Conservation (phyloP, 1,139 yeast species). For the Kazachstania sp. region DNA sequence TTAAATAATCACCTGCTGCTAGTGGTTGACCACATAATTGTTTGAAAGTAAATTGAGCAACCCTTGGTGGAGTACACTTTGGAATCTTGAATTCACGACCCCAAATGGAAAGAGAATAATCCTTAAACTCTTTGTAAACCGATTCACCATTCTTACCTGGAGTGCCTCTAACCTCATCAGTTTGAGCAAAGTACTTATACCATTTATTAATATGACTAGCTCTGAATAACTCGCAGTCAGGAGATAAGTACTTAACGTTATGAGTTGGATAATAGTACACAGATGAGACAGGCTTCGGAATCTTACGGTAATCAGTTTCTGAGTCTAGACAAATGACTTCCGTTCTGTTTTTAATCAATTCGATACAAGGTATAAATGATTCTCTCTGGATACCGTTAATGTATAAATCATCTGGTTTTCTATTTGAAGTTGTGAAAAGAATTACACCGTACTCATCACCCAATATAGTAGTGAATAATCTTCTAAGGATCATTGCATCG, state of each 20-base stretch:
- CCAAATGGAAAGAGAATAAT: constrained; percentile 50
- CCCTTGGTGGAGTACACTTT: constrained; percentile 61
- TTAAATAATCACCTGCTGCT: constrained; percentile 93
- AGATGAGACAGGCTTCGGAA: constrained; percentile 73
- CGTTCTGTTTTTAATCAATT: constrained; percentile 62
- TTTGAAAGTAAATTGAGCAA: constrained; percentile 81
- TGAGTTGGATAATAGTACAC: constrained; percentile 74
- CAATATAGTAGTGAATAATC: constrained; percentile 56
- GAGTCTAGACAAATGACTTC: constrained; percentile 75
- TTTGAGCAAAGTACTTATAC: constrained; percentile 69
- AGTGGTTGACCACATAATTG: constrained; percentile 79
- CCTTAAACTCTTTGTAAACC: constrained; percentile 11
- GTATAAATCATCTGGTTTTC: constrained; percentile 90
- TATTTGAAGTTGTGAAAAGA: constrained; percentile 85
- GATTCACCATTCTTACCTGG: neutral
- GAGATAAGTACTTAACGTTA: constrained; percentile 45
- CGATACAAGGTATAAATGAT: constrained; percentile 85
- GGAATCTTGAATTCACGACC: constrained; percentile 79
- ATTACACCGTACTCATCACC: constrained; percentile 71
- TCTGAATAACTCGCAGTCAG: constrained; percentile 45
- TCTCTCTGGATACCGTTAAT: constrained; percentile 88
- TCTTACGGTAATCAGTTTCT: constrained; percentile 87
- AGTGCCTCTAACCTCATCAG: constrained; percentile 14
- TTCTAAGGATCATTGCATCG: constrained; percentile 88
- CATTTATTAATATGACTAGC: constrained; percentile 61